Base-by-base conservation (phyloP, 2,329 filamentous ascomycete species). In the Diaporthe sp. region DNA sequence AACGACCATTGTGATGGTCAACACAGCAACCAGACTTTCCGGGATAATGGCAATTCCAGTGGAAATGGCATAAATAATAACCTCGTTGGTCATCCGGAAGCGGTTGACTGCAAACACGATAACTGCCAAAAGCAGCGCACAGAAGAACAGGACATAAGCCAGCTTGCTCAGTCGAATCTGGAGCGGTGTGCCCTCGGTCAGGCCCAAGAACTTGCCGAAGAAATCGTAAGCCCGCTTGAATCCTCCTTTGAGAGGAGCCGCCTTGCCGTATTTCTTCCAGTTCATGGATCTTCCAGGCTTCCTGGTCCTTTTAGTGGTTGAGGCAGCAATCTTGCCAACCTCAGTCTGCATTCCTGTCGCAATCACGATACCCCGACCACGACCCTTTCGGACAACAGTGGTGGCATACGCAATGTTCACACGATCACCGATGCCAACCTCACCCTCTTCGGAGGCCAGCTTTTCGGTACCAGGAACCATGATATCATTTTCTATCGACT, bases 111-210 rank as follows among this genome's bases (percentile, higher is more conserved):
- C 89, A 81, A 93, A 93, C 79, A 93, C 91, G 71, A 92, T 89
- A 75, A 92, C 81, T 68, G 89, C 90, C 46, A 92, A 86, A 3
- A 92, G 79, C 73, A 92, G 86, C 58, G 91, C 95, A 70, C 95
- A 90, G 62, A 88, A 92, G 81, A 98, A 97, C 2, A 98, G 90
- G 4, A 95, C 82, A 58, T 97, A 92, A 39, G 95, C 95, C 80
- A 98, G 93, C 84, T 96, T 95, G 85, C 94, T 95, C 71, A 98
- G 88, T 81, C 94, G 96, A 78, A 93, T 92, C 85, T 97, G 95
- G 61, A 98, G 87, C 0, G 95, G 95, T 1, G 95, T 98, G 68
- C 95, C 95, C 73, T 94, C 89, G 3, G 82, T 81, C 68, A 93
- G 83, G 73, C 91, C 93, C 58, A 94, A 88, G 76, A 94, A 83